Percentiles rank a stretch among this genome's conserved stretches.
These are phyloP conservation scores for Aspergillus steynii DNA, from an alignment of 495 filamentous ascomycete species.

Conservation along the genomic window DNA sequence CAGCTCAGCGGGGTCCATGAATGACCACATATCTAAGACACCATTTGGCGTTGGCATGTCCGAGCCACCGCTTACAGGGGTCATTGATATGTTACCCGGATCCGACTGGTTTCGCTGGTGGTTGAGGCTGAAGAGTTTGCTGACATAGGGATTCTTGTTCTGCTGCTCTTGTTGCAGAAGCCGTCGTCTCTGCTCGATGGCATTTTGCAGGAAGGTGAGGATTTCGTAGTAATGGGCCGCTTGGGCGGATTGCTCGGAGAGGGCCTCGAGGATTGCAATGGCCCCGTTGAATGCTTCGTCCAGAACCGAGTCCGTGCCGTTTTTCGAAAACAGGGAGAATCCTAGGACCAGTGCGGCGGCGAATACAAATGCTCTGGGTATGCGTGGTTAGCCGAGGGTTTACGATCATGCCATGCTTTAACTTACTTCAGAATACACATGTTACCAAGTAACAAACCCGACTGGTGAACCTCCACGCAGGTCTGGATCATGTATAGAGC, in stretches of 20 bases:
- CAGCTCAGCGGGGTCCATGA: conserved; percentile 20
- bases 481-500: conserved; percentile 46
- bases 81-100: background rate
- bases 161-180: conserved; percentile 30
- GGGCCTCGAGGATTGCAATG: conserved; percentile 31
- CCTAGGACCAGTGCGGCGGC: conserved; percentile 44
- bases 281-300: conserved; percentile 36
- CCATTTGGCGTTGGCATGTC: conserved; percentile 12
- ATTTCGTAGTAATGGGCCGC: conserved; percentile 44
- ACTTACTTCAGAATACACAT: conserved; percentile 42
- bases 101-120: conserved; percentile 9
- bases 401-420: background rate
- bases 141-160: conserved; percentile 37
- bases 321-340: conserved; percentile 44
- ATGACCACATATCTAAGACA: conserved; percentile 20
- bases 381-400: conserved; percentile 12
- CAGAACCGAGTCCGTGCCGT: conserved; percentile 30
- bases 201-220: conserved; percentile 31
- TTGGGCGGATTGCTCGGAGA: conserved; percentile 38
- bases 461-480: conserved; percentile 36
- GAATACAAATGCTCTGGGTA: conserved; percentile 40
- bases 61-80: background rate
- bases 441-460: conserved; percentile 33
- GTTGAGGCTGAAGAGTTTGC: conserved; percentile 38
- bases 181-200: conserved; percentile 36